A percentile compares a stretch with the other conserved stretches of the same genome.
Conservation (phyloP, 768 basidiomycete genomes). For the Mycena alexandri region DNA sequence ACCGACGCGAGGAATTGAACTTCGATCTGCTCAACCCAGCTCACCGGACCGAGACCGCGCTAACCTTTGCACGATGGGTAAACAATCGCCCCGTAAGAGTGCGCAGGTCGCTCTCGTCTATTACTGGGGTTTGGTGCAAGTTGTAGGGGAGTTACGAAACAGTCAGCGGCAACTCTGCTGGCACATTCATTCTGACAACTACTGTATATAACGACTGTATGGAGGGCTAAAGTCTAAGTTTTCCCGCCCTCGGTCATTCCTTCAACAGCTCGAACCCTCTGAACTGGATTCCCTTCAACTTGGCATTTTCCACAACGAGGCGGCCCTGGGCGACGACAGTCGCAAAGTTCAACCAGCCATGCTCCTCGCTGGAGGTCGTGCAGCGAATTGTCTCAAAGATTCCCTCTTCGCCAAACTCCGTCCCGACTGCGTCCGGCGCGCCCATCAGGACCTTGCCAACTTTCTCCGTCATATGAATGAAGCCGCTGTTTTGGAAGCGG, state of each 20-base stretch:
- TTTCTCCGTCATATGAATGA: background rate
- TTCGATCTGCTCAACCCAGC: no score
- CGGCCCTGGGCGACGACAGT: background rate
- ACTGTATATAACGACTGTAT: no score
- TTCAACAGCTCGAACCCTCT: constrained; percentile 1
- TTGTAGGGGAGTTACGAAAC: no score
- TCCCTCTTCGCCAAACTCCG: background rate
- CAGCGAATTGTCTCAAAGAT: constrained; percentile 1
- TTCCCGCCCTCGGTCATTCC: no score
- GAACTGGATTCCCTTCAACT: background rate
- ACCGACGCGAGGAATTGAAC: background rate
- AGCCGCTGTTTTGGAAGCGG: background rate
- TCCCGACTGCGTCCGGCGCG: background rate
- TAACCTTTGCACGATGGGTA: no score
- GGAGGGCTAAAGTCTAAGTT: no score
- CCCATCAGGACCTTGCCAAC: background rate
- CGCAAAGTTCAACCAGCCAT: constrained; percentile 3
- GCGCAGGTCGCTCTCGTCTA: no score
- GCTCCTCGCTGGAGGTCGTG: background rate
- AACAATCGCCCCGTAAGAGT: no score
- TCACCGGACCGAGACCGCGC: no score
- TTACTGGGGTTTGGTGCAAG: no score
- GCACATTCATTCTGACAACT: no score
- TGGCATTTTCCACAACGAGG: background rate
- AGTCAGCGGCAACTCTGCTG: no score